Evolutionary conservation across 805 yeast genomes (phyloP).

Genomic region (Candida qinlingensis): DNA sequence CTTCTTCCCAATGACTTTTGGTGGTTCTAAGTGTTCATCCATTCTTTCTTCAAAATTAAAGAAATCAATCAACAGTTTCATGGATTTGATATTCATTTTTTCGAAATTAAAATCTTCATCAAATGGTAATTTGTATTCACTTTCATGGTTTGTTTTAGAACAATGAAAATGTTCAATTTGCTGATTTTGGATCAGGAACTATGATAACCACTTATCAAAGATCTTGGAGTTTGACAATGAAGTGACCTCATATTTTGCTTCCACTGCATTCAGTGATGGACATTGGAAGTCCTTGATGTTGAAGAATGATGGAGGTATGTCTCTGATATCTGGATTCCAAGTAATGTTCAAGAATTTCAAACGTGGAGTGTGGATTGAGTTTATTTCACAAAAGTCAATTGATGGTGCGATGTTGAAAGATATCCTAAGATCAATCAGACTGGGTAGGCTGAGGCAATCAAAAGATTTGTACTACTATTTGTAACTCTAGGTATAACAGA

Average conservation of each 20-base stretch:
- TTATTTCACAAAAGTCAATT: background rate
- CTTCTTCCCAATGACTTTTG: background rate
- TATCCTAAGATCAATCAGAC: background rate
- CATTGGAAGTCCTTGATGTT: background rate
- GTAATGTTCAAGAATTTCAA: background rate
- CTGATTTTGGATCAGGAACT: background rate
- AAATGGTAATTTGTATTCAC: background rate
- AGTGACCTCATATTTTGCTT: background rate
- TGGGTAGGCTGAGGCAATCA: too few species aligned
- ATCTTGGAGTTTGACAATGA: background rate
- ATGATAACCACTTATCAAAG: background rate
- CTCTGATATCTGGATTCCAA: background rate
- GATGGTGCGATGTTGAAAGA: background rate
- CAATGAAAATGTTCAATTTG: constrained; percentile 1
- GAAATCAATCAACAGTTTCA: background rate
- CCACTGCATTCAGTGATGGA: background rate
- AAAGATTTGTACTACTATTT: too few species aligned
- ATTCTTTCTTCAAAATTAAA: background rate
- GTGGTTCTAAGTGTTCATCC: too few species aligned
- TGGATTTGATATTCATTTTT: background rate
- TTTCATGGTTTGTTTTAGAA: background rate
- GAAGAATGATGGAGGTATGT: background rate
- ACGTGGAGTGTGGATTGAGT: background rate
- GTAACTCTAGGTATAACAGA: too few species aligned
- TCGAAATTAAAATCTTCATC: background rate